A percentile compares a stretch with the other conserved stretches of the same genome.
Evolutionary conservation across 805 yeast genomes (phyloP).

Genomic region (Kodamaea restingae): DNA sequence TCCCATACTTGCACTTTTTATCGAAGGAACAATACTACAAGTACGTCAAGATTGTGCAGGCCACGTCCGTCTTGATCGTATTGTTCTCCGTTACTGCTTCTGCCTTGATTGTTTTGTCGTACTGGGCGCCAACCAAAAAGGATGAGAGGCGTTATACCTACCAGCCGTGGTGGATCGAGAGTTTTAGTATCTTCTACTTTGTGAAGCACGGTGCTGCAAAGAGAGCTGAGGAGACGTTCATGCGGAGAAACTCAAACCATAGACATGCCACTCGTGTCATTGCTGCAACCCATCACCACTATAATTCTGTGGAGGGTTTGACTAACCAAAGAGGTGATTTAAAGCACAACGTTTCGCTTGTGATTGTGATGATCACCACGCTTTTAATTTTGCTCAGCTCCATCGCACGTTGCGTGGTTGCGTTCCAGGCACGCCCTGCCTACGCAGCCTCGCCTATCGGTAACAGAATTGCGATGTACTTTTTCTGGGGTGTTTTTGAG

Average conservation of each 20-base stretch:
- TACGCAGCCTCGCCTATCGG: slow-evolving; percentile 6
- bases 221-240: slow-evolving; percentile 18
- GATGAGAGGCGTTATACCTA: slow-evolving; percentile 20
- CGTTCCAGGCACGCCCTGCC: slow-evolving; percentile 8
- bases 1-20: slow-evolving; percentile 13
- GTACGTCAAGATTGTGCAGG: slow-evolving; percentile 12
- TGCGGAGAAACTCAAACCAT: slow-evolving; percentile 19
- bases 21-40: slow-evolving; percentile 1
- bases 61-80: slow-evolving; percentile 12
- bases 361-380: slow-evolving; percentile 11
- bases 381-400: slow-evolving; percentile 14
- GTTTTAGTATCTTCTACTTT: slow-evolving; percentile 18
- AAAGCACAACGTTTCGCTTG: slow-evolving; percentile 13
- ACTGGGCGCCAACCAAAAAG: slow-evolving; percentile 19
- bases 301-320: slow-evolving; percentile 15
- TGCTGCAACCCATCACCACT: slow-evolving; percentile 21
- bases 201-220: slow-evolving; percentile 18
- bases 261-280: slow-evolving; percentile 21
- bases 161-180: slow-evolving; percentile 24
- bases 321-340: slow-evolving; percentile 17
- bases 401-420: slow-evolving; percentile 9
- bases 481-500: slow-evolving; percentile 20
- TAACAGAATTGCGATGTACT: slow-evolving; percentile 14
- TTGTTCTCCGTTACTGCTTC: slow-evolving; percentile 15
- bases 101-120: slow-evolving; percentile 17